These are phyloP conservation scores for Candida palmyrensis DNA, from an alignment of 805 yeast genomes.

Conservation along the genomic window DNA sequence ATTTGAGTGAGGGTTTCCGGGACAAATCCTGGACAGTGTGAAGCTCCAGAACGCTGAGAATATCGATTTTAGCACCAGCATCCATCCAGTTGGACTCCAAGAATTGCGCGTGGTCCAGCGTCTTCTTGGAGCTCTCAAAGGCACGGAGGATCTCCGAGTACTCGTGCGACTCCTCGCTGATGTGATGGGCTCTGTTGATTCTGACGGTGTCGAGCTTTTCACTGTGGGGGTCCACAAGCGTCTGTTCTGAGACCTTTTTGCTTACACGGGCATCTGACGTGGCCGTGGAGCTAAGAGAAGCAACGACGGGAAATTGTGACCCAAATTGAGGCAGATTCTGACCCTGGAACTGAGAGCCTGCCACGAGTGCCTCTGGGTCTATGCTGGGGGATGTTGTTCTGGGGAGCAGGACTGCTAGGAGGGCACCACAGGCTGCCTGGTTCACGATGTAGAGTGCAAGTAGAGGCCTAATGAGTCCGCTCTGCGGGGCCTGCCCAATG, in stretches of 20 bases:
- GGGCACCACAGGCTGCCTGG: too few relatives aligned
- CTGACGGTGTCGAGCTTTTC: not conserved
- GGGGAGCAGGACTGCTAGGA: too few relatives aligned
- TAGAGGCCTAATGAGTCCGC: too few relatives aligned
- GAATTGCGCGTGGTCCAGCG: slow-evolving; percentile 8
- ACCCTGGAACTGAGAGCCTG: too few relatives aligned
- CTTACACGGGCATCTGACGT: too few relatives aligned
- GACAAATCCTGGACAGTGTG: not conserved
- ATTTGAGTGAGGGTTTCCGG: too few relatives aligned
- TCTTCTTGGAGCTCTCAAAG: slow-evolving; percentile 6
- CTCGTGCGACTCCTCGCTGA: slow-evolving; percentile 4
- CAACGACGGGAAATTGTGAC: too few relatives aligned
- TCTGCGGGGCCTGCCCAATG: too few relatives aligned
- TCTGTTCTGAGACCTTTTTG: slow-evolving; percentile 13
- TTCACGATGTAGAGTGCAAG: too few relatives aligned
- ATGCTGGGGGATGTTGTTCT: too few relatives aligned
- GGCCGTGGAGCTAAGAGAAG: not conserved
- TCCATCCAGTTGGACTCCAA: slow-evolving; percentile 17
- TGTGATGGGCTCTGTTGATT: slow-evolving; percentile 1
- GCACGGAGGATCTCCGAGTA: slow-evolving; percentile 7
- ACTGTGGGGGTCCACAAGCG: slow-evolving; percentile 8
- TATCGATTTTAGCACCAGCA: slow-evolving; percentile 8
- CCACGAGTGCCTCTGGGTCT: too few relatives aligned
- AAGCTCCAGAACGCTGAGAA: slow-evolving; percentile 1
- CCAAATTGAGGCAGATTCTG: too few relatives aligned